Percentiles rank a stretch among this genome's conserved stretches.
Conservation (phyloP, 306 rosid genomes). For the Cicer arietinum region DNA sequence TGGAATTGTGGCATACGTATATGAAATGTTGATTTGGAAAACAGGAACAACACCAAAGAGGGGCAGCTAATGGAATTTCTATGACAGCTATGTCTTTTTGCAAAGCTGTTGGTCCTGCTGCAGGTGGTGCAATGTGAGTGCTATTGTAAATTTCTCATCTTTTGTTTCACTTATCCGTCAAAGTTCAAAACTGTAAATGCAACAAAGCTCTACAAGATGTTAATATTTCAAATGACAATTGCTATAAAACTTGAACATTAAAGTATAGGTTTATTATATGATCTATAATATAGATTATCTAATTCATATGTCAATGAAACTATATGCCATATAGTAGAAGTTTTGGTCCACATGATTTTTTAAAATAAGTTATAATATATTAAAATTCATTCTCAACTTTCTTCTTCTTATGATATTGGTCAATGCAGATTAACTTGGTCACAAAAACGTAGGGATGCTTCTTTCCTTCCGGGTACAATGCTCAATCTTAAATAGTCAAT, state of each 20-base stretch:
- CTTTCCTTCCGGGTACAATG: constrained; percentile 56
- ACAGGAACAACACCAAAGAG: constrained; percentile 87
- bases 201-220: not conserved
- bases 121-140: constrained; percentile 83
- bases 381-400: not conserved
- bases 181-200: not conserved
- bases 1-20: not conserved
- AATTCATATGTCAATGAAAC: not conserved
- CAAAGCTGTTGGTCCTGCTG: constrained; percentile 90
- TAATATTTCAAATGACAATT: not conserved
- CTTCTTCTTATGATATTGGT: constrained; percentile 15
- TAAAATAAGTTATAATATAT: not conserved
- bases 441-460: constrained; percentile 53
- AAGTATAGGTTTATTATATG: not conserved
- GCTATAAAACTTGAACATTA: not conserved
- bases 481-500: not conserved
- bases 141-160: not conserved
- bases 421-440: constrained; percentile 58
- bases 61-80: constrained; percentile 92
- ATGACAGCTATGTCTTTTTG: constrained; percentile 86
- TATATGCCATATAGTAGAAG: too few species aligned
- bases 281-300: not conserved
- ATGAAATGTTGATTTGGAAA: constrained; percentile 35
- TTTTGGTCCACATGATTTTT: not conserved
- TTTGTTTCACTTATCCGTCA: not conserved